Base-by-base conservation (phyloP, 345 rosid species). In the Eutrema heterophyllum region DNA sequence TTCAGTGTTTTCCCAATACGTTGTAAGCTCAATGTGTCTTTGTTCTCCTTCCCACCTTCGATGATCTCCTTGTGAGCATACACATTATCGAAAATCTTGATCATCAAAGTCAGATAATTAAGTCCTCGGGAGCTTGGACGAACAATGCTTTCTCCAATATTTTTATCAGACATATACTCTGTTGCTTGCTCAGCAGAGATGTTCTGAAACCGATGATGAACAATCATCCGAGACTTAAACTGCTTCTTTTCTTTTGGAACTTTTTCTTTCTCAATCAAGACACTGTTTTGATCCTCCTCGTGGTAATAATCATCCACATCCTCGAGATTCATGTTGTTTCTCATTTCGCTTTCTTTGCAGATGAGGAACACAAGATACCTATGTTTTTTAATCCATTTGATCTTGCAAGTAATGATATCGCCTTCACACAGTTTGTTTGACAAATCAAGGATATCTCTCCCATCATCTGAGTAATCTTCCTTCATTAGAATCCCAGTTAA, bases 91-190 rank as follows among this genome's bases (percentile, higher is more conserved):
- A 85, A 84, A 55, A 88, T 82, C 79, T 92, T 92, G 53, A 92
- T 88, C 40, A 93, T 83, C 41, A 92, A 67, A 53, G 96, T 89
- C 67, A 92, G 75, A 81, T 63, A 88, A 9, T 93, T 87, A 38
- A 96, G 89, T 40, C 97, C 97, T 12, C 96, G 88, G 45, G 93
- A 86, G 78, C 96, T 92, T 15, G 97, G 97, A 64, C 90, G 96
- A 62, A 88, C 40, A 54, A 92, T 85, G 71, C 93, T 89, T 83
- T 88, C 96, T 54, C 97, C 97, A 33, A 88, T 88, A 64, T 85
- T 89, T 84, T 88, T 92, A 77, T 86, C 88, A 1, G 89, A 83
- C 75, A 92, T 75, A 75, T 83, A 82, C 96, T 88, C 83, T 75
- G 84, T 83, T 41, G 97, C 96, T 80, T 82, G 88, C 78, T 92